Conservation (phyloP, 179 eudicot genomes). For the Vitellaria paradoxa region DNA sequence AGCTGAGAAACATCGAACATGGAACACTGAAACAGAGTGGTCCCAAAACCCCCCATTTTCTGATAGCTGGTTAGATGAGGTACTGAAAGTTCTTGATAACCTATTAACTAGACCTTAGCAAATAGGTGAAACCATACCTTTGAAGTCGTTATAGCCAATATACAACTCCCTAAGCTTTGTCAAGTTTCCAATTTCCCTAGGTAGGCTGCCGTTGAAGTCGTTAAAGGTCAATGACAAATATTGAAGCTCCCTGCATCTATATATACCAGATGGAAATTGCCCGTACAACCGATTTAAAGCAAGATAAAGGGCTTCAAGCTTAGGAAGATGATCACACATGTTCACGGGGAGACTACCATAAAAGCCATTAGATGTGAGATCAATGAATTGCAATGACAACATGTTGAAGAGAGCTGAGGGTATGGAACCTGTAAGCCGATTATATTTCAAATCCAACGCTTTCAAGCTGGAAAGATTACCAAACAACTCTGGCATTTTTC, state of each 20-base stretch:
- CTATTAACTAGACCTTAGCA: no score
- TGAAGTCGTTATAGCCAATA: slow-evolving; percentile 1
- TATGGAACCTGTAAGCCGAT: slow-evolving; percentile 19
- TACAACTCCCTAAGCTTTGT: slow-evolving; percentile 12
- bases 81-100: no score
- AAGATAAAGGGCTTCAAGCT: neutral
- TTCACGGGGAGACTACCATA: slow-evolving; percentile 19
- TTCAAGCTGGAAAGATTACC: slow-evolving; percentile 13
- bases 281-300: slow-evolving; percentile 8
- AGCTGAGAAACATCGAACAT: no score
- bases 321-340: slow-evolving; percentile 8
- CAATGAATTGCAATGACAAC: slow-evolving; percentile 4
- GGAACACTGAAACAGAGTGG: no score
- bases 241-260: slow-evolving; percentile 11
- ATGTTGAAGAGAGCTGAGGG: slow-evolving; percentile 15
- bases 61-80: no score
- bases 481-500: slow-evolving; percentile 21
- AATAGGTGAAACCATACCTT: neutral
- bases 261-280: slow-evolving; percentile 7
- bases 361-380: slow-evolving; percentile 10
- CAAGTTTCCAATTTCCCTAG: slow-evolving; percentile 13
- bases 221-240: slow-evolving; percentile 12
- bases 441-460: slow-evolving; percentile 6
- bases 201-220: slow-evolving; percentile 15
- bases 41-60: no score